Evolutionary conservation across 176 grass and related monocot genomes (phyloP).

Genomic region (Canna indica): DNA sequence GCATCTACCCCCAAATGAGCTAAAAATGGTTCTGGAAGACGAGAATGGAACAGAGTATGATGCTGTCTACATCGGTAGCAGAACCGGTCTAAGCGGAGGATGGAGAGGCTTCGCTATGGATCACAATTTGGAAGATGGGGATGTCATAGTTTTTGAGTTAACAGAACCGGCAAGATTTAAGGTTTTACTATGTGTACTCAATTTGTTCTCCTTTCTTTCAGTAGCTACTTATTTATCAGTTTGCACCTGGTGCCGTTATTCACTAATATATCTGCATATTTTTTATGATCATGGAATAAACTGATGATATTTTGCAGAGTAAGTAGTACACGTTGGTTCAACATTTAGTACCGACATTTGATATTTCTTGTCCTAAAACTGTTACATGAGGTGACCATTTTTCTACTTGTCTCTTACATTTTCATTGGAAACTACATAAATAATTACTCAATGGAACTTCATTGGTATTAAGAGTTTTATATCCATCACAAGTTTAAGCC

Average conservation of each 20-base stretch:
- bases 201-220: conserved; percentile 1
- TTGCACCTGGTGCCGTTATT: neutral
- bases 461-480: no score
- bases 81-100: conserved; percentile 84
- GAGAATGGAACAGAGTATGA: conserved; percentile 74
- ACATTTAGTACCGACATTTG: no score
- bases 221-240: neutral
- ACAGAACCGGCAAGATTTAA: conserved; percentile 62
- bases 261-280: no score
- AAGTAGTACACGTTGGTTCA: no score
- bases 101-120: conserved; percentile 90
- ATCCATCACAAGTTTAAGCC: no score
- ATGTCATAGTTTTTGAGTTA: conserved; percentile 86
- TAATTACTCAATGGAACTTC: no score
- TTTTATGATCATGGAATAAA: no score
- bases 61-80: conserved; percentile 62
- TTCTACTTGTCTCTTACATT: no score
- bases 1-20: conserved; percentile 50
- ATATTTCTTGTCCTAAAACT: no score
- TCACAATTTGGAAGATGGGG: conserved; percentile 78
- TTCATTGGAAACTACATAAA: no score
- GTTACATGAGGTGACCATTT: no score
- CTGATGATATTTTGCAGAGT: no score
- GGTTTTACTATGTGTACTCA: conserved; percentile 28
- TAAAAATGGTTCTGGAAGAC: conserved; percentile 82